A percentile compares a stretch with the other conserved stretches of the same genome.
These are phyloP conservation scores for Acanthamoeba triangularis DNA, from an alignment of 208 protist species.

Conservation along the genomic window DNA sequence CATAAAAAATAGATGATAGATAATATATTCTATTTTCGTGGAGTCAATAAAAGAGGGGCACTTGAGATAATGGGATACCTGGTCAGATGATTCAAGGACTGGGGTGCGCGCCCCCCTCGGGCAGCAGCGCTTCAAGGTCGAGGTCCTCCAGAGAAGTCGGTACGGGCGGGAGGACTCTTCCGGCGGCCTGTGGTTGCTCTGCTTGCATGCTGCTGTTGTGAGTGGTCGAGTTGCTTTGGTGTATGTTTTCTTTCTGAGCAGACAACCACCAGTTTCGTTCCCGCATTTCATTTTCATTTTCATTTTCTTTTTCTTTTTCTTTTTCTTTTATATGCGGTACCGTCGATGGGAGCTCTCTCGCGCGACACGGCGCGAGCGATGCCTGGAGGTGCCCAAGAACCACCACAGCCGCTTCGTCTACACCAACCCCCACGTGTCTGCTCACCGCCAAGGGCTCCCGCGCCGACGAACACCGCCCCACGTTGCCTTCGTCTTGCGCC, in stretches of 20 bases:
- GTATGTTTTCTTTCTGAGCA: neutral
- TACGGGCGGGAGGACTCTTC: neutral
- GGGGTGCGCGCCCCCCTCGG: neutral
- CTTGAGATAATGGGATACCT: neutral
- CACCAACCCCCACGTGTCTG: conserved; percentile 32
- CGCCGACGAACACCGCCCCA: neutral
- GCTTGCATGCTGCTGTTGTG: neutral
- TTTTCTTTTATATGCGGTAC: no score
- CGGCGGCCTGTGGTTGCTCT: neutral
- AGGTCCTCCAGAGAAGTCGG: neutral
- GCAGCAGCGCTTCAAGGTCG: neutral
- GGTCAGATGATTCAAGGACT: conserved; percentile 56
- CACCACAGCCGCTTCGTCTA: conserved; percentile 44
- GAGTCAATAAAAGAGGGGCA: neutral
- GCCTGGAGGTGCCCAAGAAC: conserved; percentile 31
- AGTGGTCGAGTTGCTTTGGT: neutral
- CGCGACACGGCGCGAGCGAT: neutral
- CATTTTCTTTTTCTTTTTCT: no score
- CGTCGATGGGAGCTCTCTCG: no score
- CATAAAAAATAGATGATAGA: neutral
- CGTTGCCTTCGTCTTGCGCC: conserved; percentile 4
- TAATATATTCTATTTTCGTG: no score
- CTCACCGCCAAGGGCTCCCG: neutral
- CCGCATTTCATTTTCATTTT: no score
- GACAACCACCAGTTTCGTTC: no score